These are phyloP conservation scores for Neoscytalidium dimidiatum DNA, from an alignment of 2,329 filamentous ascomycete species.

Conservation along the genomic window DNA sequence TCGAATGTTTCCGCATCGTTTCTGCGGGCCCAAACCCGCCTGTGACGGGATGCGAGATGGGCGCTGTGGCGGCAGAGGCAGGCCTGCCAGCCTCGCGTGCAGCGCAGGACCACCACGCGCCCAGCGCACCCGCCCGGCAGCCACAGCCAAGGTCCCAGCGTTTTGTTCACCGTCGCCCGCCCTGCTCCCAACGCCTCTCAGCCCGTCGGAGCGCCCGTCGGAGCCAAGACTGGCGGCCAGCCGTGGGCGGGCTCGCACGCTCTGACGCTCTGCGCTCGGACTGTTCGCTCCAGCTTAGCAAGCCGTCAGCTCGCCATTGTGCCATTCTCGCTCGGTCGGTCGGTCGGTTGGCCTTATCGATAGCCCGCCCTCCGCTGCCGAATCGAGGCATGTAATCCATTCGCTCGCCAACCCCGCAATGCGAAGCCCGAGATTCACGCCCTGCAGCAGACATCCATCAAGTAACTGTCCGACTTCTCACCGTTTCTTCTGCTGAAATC, in stretches of 20 bases:
- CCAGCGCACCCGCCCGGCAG: not conserved
- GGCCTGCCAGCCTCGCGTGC: slow-evolving; percentile 3
- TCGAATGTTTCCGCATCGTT: not conserved
- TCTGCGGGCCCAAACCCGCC: not conserved
- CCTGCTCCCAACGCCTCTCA: not conserved
- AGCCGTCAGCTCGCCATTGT: not conserved
- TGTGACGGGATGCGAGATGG: not conserved
- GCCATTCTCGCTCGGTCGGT: no score
- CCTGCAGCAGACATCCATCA: not conserved
- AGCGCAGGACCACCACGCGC: slow-evolving; percentile 14
- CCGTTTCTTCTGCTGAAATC: not conserved
- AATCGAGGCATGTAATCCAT: not conserved
- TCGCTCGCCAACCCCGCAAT: not conserved
- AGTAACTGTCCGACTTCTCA: not conserved
- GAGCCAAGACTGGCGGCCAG: not conserved
- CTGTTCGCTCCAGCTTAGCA: not conserved
- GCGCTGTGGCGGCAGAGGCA: not conserved
- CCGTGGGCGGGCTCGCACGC: not conserved
- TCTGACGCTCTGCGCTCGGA: no score
- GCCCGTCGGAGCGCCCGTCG: slow-evolving; percentile 5
- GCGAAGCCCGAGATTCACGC: not conserved
- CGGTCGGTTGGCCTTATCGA: no score
- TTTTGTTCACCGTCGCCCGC: not conserved
- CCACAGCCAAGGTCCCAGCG: slow-evolving; percentile 2
- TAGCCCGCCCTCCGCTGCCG: not conserved